phyloP scores from a whole-genome alignment of 805 yeast species.

The Pichia ethanolica region DNA sequence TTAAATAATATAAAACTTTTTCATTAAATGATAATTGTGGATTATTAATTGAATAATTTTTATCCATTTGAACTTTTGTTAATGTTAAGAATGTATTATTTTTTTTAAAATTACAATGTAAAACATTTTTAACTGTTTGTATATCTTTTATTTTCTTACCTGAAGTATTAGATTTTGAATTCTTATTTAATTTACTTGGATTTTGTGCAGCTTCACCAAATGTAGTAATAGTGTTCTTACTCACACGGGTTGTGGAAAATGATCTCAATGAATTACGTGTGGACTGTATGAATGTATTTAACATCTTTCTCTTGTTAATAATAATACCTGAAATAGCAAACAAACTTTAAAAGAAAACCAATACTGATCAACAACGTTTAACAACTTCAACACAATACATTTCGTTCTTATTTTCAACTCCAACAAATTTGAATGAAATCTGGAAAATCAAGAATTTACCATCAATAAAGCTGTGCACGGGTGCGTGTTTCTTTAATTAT shows the following conservation, averaged over 20 bases:
- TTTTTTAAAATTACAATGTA: conserved; percentile 70
- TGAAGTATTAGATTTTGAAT: conserved; percentile 5
- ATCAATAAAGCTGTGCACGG: background rate
- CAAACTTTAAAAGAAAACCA: too few species aligned
- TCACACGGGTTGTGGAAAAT: background rate
- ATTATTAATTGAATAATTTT: conserved; percentile 49
- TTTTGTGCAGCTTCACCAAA: conserved; percentile 22
- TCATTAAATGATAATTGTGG: conserved; percentile 53
- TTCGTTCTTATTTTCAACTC: too few species aligned
- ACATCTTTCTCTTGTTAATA: background rate
- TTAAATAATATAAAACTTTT: conserved; percentile 67
- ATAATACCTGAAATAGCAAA: too few species aligned
- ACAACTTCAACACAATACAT: too few species aligned
- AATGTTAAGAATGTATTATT: conserved; percentile 81
- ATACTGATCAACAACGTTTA: too few species aligned
- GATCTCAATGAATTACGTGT: conserved; percentile 1
- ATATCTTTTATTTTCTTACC: conserved; percentile 14
- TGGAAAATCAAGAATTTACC: too few species aligned
- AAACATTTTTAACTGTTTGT: conserved; percentile 51
- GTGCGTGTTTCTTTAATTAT: background rate
- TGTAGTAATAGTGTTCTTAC: conserved; percentile 12
- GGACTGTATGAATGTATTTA: background rate
- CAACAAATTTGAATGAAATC: too few species aligned
- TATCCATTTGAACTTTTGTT: conserved; percentile 61
- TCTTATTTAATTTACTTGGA: conserved; percentile 8